Evolutionary conservation across 257 asterid genomes (phyloP).

Genomic region (Solanum pennellii): DNA sequence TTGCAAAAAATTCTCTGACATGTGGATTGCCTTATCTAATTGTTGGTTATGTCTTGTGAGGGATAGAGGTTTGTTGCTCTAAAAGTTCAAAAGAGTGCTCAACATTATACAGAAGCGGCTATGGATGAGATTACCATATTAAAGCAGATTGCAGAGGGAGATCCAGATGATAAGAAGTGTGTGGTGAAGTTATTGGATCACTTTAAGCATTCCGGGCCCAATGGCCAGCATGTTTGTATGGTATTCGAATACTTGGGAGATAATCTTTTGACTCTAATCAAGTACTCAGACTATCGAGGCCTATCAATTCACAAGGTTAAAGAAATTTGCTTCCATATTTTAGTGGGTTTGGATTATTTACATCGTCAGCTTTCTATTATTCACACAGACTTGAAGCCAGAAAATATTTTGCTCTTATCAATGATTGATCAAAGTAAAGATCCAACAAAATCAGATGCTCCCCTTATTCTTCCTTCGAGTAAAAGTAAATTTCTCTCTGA

Average conservation of each 20-base stretch:
- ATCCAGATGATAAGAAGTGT: conserved; percentile 74
- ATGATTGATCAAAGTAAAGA: conserved; percentile 83
- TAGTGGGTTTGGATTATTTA: conserved; percentile 86
- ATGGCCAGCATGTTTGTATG: conserved; percentile 96
- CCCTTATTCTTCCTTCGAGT: conserved; percentile 53
- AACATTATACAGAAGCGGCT: conserved; percentile 93
- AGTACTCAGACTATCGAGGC: conserved; percentile 79
- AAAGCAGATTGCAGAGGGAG: conserved; percentile 90
- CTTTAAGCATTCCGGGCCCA: conserved; percentile 95
- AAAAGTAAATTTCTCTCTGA: conserved; percentile 42
- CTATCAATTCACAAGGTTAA: conserved; percentile 73
- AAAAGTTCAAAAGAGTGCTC: conserved; percentile 93
- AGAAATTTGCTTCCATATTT: conserved; percentile 73
- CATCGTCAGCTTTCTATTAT: conserved; percentile 88
- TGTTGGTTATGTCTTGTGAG: background rate
- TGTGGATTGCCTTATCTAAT: background rate
- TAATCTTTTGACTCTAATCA: conserved; percentile 77
- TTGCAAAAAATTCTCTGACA: background rate
- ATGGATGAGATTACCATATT: conserved; percentile 89
- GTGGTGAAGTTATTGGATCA: conserved; percentile 94
- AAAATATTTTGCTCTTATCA: conserved; percentile 65
- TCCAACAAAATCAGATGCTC: conserved; percentile 48
- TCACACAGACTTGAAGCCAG: conserved; percentile 98
- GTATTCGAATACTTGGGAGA: conserved; percentile 93
- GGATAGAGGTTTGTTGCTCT: conserved; percentile 55